Percentiles rank a stretch among this genome's conserved stretches.
Evolutionary conservation across 2,329 filamentous ascomycete species (phyloP).

Genomic region (Aspergillus felis): DNA sequence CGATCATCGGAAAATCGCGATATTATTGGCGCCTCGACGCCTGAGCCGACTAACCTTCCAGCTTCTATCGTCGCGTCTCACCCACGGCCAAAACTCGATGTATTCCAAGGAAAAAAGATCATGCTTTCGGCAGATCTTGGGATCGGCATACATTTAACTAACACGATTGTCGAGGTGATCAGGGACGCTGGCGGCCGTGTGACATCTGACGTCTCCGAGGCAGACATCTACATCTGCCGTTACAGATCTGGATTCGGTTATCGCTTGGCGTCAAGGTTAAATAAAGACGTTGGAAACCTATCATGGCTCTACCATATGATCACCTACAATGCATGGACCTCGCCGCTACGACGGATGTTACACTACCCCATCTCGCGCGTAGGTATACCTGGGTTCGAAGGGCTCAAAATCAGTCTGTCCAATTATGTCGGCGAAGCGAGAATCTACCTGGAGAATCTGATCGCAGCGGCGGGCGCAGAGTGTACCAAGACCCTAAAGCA

Average conservation of each 20-base stretch:
- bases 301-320: slow-evolving; percentile 94
- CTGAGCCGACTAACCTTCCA: slow-evolving; percentile 42
- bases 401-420: slow-evolving; percentile 78
- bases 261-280: slow-evolving; percentile 66
- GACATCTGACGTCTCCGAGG: slow-evolving; percentile 61
- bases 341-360: slow-evolving; percentile 73
- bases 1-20: slow-evolving; percentile 56
- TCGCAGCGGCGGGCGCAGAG: slow-evolving; percentile 75
- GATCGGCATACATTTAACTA: slow-evolving; percentile 62
- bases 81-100: slow-evolving; percentile 55
- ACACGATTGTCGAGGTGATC: slow-evolving; percentile 69
- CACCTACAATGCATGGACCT: slow-evolving; percentile 82
- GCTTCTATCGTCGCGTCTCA: slow-evolving; percentile 25
- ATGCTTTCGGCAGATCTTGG: slow-evolving; percentile 72
- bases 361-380: slow-evolving; percentile 81
- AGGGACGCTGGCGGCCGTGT: slow-evolving; percentile 66
- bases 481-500: slow-evolving; percentile 94
- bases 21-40: slow-evolving; percentile 64
- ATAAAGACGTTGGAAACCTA: slow-evolving; percentile 85
- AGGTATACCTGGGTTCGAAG: slow-evolving; percentile 75
- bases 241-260: slow-evolving; percentile 82
- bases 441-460: slow-evolving; percentile 87
- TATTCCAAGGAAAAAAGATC: slow-evolving; percentile 74
- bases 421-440: slow-evolving; percentile 96
- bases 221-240: slow-evolving; percentile 82